Evolutionary conservation across 1,139 yeast species (phyloP).

Genomic region (Starmera stellimalicola): DNA sequence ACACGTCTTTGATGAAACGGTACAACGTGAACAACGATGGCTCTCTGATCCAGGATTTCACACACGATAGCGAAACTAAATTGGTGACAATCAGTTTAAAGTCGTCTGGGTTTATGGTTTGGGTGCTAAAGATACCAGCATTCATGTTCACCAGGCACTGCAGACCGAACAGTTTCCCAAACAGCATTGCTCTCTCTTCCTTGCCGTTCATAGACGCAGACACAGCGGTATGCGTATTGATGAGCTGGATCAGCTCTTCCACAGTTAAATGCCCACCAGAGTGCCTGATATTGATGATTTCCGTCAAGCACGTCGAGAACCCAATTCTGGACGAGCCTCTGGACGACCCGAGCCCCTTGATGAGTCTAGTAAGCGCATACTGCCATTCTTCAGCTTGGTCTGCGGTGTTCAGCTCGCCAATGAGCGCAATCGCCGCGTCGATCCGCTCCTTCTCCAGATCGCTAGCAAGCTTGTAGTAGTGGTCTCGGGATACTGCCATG

Average conservation of each 20-base stretch:
- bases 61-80: slow-evolving; percentile 48
- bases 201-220: slow-evolving; percentile 51
- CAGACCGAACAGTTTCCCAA: slow-evolving; percentile 81
- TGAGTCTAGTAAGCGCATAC: slow-evolving; percentile 69
- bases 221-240: slow-evolving; percentile 16
- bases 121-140: slow-evolving; percentile 22
- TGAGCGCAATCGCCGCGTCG: slow-evolving; percentile 57
- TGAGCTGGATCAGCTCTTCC: slow-evolving; percentile 13
- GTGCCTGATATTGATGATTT: slow-evolving; percentile 43
- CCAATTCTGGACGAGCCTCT: slow-evolving; percentile 84
- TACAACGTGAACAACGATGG: slow-evolving; percentile 65
- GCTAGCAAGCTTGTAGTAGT: slow-evolving; percentile 70
- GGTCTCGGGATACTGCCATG: slow-evolving; percentile 58
- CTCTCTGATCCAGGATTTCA: slow-evolving; percentile 83
- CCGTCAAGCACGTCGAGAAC: slow-evolving; percentile 81
- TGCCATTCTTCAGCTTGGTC: slow-evolving; percentile 57
- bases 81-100: slow-evolving; percentile 31
- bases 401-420: slow-evolving; percentile 45
- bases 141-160: slow-evolving; percentile 62
- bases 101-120: slow-evolving; percentile 22
- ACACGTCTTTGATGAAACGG: slow-evolving; percentile 33
- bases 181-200: slow-evolving; percentile 70
- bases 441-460: slow-evolving; percentile 68
- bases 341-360: slow-evolving; percentile 74
- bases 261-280: slow-evolving; percentile 27